These are phyloP conservation scores for Leishmania guyanensis DNA, from an alignment of 208 protist genomes.

Conservation along the genomic window DNA sequence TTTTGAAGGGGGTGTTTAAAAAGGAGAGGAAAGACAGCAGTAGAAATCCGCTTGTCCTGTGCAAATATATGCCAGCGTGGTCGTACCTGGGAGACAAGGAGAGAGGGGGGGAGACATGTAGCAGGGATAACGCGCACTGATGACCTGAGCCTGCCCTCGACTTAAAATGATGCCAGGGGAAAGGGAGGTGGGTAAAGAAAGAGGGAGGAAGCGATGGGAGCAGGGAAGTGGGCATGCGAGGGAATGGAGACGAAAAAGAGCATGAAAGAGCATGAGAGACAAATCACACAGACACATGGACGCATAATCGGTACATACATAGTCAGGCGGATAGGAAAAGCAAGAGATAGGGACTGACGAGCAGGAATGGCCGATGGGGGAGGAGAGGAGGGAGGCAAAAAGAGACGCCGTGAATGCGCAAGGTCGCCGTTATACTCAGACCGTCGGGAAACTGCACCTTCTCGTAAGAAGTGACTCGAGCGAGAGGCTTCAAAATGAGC, in stretches of 20 bases:
- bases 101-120: neutral
- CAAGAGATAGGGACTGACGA: neutral
- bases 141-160: neutral
- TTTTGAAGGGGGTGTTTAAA: neutral
- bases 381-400: neutral
- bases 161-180: neutral
- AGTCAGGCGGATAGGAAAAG: neutral
- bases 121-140: neutral
- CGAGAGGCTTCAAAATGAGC: neutral
- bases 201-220: neutral
- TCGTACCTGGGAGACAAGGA: neutral
- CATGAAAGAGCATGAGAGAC: neutral
- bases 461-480: neutral
- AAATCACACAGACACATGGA: constrained; percentile 2
- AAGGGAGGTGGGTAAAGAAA: neutral
- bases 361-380: neutral
- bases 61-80: neutral
- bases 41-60: neutral
- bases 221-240: neutral
- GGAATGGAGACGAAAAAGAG: too few species aligned
- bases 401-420: neutral
- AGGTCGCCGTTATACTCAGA: neutral
- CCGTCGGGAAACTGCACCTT: neutral
- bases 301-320: neutral
- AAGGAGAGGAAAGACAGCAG: neutral